These are phyloP conservation scores for Endoconidiophora polonica DNA, from an alignment of 2,329 filamentous ascomycete genomes.

Conservation along the genomic window DNA sequence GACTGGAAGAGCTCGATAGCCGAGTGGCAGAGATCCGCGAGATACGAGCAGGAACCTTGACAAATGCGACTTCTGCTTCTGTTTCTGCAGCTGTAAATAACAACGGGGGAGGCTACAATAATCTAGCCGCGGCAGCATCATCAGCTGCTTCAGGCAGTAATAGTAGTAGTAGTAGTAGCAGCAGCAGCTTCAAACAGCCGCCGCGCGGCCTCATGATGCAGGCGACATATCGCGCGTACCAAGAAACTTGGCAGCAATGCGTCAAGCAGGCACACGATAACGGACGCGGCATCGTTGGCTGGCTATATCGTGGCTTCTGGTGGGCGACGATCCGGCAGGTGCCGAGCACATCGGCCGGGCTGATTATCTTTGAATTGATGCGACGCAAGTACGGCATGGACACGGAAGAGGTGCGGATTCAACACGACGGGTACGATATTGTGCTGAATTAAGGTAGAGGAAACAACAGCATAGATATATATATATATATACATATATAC, in stretches of 20 bases:
- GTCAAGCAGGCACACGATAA: conserved; percentile 36
- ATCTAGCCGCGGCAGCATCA: too few species aligned
- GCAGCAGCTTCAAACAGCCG: not conserved
- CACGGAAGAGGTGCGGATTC: conserved; percentile 45
- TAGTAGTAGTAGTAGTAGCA: conserved; percentile 17
- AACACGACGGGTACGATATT: conserved; percentile 56
- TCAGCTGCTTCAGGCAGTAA: conserved; percentile 8
- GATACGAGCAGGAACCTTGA: conserved; percentile 12
- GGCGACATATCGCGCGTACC: conserved; percentile 55
- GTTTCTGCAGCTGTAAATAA: too few species aligned
- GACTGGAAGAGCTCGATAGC: conserved; percentile 54
- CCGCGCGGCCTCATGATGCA: conserved; percentile 37
- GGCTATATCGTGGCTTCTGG: conserved; percentile 58
- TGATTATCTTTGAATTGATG: conserved; percentile 66
- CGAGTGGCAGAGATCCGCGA: conserved; percentile 23
- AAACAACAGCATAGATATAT: not conserved
- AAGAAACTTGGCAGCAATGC: conserved; percentile 48
- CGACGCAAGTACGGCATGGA: conserved; percentile 53
- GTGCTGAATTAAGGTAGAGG: conserved; percentile 29
- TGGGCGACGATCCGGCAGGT: conserved; percentile 57
- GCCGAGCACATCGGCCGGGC: conserved; percentile 57
- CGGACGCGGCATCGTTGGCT: conserved; percentile 38
- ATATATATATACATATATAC: not conserved
- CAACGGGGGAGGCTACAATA: too few species aligned
- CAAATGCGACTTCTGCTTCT: conserved; percentile 15